Percentiles rank a stretch among this genome's conserved stretches.
These are phyloP conservation scores for Xylaria grammica DNA, from an alignment of 495 filamentous ascomycete genomes.

Conservation along the genomic window DNA sequence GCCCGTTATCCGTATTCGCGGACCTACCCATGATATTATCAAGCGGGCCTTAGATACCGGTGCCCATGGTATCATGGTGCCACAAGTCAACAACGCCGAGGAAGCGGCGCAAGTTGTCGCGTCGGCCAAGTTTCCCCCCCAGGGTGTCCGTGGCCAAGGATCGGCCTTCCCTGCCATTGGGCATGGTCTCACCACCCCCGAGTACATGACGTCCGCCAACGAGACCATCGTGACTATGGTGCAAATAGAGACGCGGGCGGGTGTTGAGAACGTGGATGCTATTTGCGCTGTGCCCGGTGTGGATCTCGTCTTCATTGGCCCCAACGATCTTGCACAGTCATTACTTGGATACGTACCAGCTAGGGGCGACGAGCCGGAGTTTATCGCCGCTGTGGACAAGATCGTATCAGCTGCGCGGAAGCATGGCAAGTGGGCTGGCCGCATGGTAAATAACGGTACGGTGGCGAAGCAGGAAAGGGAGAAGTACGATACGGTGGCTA, in stretches of 20 bases:
- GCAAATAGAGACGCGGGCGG: slow-evolving; percentile 40
- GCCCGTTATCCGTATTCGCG: slow-evolving; percentile 47
- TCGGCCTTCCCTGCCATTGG: slow-evolving; percentile 38
- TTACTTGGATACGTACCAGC: slow-evolving; percentile 40
- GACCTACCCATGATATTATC: slow-evolving; percentile 20
- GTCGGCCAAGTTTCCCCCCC: slow-evolving; percentile 37
- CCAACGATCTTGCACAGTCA: slow-evolving; percentile 42
- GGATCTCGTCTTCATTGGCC: slow-evolving; percentile 43
- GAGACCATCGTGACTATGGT: slow-evolving; percentile 43
- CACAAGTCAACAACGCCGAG: slow-evolving; percentile 46
- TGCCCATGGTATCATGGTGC: slow-evolving; percentile 51
- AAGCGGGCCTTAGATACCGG: slow-evolving; percentile 51
- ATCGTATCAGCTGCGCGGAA: slow-evolving; percentile 34
- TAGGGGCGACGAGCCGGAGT: slow-evolving; percentile 38
- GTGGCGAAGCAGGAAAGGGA: slow-evolving; percentile 34
- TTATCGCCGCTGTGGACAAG: slow-evolving; percentile 22
- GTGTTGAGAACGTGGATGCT: slow-evolving; percentile 40
- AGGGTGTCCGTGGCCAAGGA: slow-evolving; percentile 36
- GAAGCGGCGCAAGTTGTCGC: slow-evolving; percentile 35
- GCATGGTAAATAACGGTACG: slow-evolving; percentile 36
- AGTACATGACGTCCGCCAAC: slow-evolving; percentile 43
- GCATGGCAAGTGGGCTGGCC: slow-evolving; percentile 43
- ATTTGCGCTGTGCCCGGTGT: slow-evolving; percentile 40
- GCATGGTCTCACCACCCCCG: slow-evolving; percentile 38
- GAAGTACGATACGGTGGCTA: slow-evolving; percentile 41